These are phyloP conservation scores for Colletotrichum acutatum DNA, from an alignment of 2,329 filamentous ascomycete species.

Conservation along the genomic window DNA sequence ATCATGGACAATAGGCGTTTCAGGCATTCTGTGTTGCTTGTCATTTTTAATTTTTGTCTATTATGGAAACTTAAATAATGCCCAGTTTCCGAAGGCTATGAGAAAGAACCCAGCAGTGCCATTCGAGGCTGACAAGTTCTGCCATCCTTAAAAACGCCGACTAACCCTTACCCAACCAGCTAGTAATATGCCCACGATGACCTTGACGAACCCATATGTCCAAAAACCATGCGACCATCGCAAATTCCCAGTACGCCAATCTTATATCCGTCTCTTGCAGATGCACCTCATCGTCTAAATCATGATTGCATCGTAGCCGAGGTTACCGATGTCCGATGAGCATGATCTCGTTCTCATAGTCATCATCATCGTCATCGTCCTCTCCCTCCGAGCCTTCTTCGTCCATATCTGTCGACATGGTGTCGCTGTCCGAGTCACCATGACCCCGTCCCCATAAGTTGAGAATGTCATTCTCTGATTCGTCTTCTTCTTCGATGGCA, in stretches of 20 bases:
- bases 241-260: constrained; percentile 15
- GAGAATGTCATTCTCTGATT: constrained; percentile 57
- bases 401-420: constrained; percentile 48
- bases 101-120: background rate
- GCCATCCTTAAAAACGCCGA: constrained; percentile 19
- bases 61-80: constrained; percentile 25
- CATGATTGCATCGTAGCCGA: background rate
- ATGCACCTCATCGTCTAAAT: constrained; percentile 10
- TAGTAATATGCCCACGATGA: constrained; percentile 13
- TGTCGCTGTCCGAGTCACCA: constrained; percentile 56
- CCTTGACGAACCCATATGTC: constrained; percentile 25
- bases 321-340: constrained; percentile 60
- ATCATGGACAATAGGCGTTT: constrained; percentile 13
- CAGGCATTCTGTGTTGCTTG: constrained; percentile 8
- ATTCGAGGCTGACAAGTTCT: background rate
- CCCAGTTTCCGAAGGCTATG: constrained; percentile 19
- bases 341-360: constrained; percentile 62
- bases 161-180: background rate
- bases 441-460: constrained; percentile 62
- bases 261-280: background rate
- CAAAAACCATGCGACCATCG: constrained; percentile 17
- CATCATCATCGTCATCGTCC: constrained; percentile 59
- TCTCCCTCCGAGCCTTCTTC: constrained; percentile 55
- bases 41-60: constrained; percentile 1
- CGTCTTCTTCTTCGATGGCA: constrained; percentile 51